Evolutionary conservation across 2,329 filamentous ascomycete genomes (phyloP).

Genomic region (Dendrostoma leiphaemia): DNA sequence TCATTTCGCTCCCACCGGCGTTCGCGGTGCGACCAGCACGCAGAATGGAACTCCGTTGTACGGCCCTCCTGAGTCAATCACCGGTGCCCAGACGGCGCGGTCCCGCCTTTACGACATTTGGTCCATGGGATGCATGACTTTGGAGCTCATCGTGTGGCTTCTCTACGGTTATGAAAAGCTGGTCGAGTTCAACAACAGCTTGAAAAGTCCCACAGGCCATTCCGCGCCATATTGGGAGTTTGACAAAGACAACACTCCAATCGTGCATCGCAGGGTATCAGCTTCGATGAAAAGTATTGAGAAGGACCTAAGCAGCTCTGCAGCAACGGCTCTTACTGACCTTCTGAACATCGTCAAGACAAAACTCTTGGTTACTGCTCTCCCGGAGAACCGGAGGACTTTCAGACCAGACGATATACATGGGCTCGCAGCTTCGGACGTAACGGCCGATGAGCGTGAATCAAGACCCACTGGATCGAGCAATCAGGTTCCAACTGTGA

Average conservation of each 20-base stretch:
- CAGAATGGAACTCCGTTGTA: not conserved
- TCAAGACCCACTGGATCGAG: too few species aligned
- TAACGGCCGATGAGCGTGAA: too few species aligned
- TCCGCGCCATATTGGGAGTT: not conserved
- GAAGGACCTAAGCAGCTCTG: not conserved
- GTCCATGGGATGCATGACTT: conserved; percentile 2
- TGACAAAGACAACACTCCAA: not conserved
- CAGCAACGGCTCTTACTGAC: not conserved
- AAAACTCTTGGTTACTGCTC: not conserved
- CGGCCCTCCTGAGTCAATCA: not conserved
- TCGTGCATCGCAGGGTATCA: not conserved
- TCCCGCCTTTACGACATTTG: conserved; percentile 3
- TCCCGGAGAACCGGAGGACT: too few species aligned
- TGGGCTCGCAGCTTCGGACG: too few species aligned
- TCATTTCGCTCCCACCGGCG: not conserved
- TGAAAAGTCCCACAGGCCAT: not conserved
- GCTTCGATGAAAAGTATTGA: not conserved
- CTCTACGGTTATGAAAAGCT: conserved; percentile 1
- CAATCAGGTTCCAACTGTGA: too few species aligned
- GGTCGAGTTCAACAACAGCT: not conserved
- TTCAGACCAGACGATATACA: too few species aligned
- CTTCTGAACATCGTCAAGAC: not conserved
- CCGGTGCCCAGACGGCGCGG: not conserved
- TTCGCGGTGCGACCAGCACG: not conserved
- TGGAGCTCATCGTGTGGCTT: conserved; percentile 9